Evolutionary conservation across 2,329 filamentous ascomycete species (phyloP).

Genomic region (Verticillium tricorpus): DNA sequence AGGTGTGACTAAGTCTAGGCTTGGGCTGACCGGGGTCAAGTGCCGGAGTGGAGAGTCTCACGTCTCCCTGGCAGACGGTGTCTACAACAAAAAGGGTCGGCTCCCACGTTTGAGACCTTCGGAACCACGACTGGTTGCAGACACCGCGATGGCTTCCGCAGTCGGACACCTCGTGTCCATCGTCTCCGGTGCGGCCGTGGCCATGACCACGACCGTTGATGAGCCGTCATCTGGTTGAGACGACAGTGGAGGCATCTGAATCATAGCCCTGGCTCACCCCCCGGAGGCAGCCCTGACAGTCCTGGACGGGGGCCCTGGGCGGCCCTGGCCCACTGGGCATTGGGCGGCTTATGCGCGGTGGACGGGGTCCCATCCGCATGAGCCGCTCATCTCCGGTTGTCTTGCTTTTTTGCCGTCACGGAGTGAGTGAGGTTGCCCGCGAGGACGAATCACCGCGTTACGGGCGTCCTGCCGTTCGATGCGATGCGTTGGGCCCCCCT

Average conservation of each 20-base stretch:
- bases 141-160: neutral
- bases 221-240: neutral
- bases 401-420: neutral
- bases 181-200: neutral
- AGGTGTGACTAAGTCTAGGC: neutral
- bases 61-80: neutral
- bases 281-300: neutral
- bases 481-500: neutral
- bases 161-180: neutral
- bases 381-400: conserved; percentile 4
- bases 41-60: neutral
- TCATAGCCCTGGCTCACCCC: neutral
- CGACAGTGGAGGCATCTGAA: neutral
- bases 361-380: neutral
- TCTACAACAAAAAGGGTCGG: neutral
- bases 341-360: neutral
- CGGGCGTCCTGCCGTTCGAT: neutral
- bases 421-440: neutral
- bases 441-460: neutral
- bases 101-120: neutral
- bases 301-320: neutral
- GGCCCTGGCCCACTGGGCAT: neutral
- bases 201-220: neutral
- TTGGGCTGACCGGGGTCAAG: neutral
- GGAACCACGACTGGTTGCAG: neutral